Base-by-base conservation (phyloP, 768 basidiomycete species). In the Trametes cinnabarina region DNA sequence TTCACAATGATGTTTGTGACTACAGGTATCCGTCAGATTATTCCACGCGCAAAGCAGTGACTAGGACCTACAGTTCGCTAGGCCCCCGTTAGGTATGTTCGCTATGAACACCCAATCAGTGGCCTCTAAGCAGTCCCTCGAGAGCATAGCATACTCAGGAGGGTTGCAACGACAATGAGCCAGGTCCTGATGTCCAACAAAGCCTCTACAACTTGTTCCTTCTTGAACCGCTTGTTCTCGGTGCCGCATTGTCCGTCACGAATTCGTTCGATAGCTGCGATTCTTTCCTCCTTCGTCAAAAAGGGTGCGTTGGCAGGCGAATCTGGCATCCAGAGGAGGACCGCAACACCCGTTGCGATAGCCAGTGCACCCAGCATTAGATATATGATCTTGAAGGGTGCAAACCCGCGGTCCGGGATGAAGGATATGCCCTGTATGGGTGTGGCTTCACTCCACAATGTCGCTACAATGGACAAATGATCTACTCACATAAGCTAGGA, bases 191-290 rank as follows among this genome's bases (percentile, higher is more conserved):
- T 62, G 65, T 88, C 87, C 3, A 71, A 69, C 2, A 86, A 40
- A 0, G 85, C 82, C 66, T 88, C 84, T 25, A 77, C 65, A 25
- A 83, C 74, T 64, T 87, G 85, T 10, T 81, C 76, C 64, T 71
- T 79, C 74, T 88, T 87, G 64, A 85, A 69, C 9, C 71, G 76
- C 71, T 81, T 82, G 71, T 86, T 86, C 64, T 81, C 78, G 0
- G 83, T 85, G 0, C 86, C 87, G 34, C 84, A 83, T 62, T 84
- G 81, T 58, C 86, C 84, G 58, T 86, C 77, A 14, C 84, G 80
- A 10, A 88, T 83, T 28, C 87, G 79, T 66, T 87, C 87, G 37
- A 87, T 70, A 3, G 79, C 84, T 23, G 84, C 81, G 34, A 87
- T 77, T 3, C 83, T 75, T 61, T 88, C 86, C 63, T 86, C 81